Evolutionary conservation across 306 rosid species (phyloP).

Genomic region (Vicia faba): DNA sequence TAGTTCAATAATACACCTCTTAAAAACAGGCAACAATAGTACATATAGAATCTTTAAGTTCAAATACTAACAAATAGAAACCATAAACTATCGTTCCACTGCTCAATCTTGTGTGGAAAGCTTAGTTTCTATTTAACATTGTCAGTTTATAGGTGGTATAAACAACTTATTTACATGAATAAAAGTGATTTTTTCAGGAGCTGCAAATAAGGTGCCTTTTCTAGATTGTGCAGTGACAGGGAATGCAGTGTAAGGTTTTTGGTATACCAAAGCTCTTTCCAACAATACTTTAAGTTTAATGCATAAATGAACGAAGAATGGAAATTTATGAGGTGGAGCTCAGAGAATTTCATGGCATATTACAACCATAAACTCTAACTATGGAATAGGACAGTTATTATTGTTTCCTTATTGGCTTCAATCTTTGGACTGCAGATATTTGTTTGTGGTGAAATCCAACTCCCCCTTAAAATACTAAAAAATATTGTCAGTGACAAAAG

Average conservation of each 20-base stretch:
- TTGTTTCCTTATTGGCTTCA: constrained; percentile 4
- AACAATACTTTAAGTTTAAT: not conserved
- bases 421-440: constrained; percentile 29
- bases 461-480: constrained; percentile 23
- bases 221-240: not conserved
- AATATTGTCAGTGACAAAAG: not conserved
- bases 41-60: constrained; percentile 20
- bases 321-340: constrained; percentile 2
- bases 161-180: constrained; percentile 24
- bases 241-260: constrained; percentile 14
- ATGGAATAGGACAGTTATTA: constrained; percentile 11
- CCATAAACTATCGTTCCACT: not conserved
- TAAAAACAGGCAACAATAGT: constrained; percentile 9
- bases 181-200: constrained; percentile 20
- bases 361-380: constrained; percentile 7
- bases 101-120: constrained; percentile 16
- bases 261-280: constrained; percentile 7
- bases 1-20: constrained; percentile 25
- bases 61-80: constrained; percentile 17
- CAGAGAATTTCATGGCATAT: not conserved
- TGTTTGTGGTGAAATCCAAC: constrained; percentile 12
- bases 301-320: constrained; percentile 9
- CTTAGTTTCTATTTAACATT: constrained; percentile 26
- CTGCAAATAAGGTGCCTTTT: not conserved
- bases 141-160: not conserved